Conservation (phyloP, 306 rosid genomes). For the Cicer pinnatifidum region DNA sequence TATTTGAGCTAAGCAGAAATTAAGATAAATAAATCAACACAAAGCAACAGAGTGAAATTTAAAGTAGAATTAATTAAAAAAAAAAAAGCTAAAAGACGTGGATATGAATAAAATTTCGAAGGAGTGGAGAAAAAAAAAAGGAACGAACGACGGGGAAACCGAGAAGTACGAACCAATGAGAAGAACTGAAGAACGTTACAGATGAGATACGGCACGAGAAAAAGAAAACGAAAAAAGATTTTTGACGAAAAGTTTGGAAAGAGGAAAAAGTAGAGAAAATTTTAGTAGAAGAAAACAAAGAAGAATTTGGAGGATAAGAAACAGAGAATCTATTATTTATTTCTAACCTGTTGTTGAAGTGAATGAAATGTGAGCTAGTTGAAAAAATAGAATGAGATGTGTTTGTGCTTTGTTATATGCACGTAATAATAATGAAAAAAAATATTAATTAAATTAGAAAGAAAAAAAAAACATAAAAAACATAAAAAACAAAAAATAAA, state of each 20-base stretch:
- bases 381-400: conserved; percentile 5
- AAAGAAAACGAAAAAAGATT: neutral
- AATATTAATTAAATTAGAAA: no score
- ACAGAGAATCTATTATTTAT: neutral
- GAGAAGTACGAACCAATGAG: conserved; percentile 18
- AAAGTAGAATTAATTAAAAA: neutral
- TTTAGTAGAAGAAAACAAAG: neutral
- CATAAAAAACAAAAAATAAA: no score
- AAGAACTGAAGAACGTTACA: neutral
- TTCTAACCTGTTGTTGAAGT: neutral
- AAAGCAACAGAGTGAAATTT: neutral
- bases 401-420: no score
- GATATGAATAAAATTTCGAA: conserved; percentile 1
- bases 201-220: neutral
- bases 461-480: neutral
- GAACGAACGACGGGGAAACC: neutral
- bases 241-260: neutral
- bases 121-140: neutral
- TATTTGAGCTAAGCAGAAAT: neutral
- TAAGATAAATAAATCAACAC: neutral
- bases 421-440: no score
- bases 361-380: neutral
- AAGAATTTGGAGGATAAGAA: conserved; percentile 15
- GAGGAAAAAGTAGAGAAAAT: neutral
- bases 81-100: neutral